A percentile compares a stretch with the other conserved stretches of the same genome.
phyloP scores from a whole-genome alignment of 495 filamentous ascomycete species.

The Staphylotrichum longicolle region DNA sequence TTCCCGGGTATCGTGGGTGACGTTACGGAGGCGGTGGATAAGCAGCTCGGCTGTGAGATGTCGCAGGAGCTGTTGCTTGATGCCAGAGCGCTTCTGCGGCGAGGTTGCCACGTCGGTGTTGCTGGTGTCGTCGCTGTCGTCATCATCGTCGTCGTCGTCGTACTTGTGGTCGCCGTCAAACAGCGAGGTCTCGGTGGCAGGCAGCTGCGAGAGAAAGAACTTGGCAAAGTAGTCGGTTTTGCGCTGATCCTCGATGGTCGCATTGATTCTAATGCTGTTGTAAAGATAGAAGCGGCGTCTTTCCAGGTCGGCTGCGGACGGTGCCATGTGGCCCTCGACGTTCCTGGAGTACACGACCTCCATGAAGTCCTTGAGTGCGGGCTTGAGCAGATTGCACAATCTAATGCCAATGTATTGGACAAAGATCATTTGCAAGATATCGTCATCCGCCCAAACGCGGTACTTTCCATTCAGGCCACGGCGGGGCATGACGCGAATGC shows the following conservation, averaged over 20 bases:
- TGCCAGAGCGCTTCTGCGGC: conserved; percentile 30
- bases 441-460: conserved; percentile 66
- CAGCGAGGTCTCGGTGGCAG: conserved; percentile 45
- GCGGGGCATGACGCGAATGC: conserved; percentile 59
- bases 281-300: conserved; percentile 31
- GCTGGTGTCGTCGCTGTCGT: conserved; percentile 8
- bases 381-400: conserved; percentile 54
- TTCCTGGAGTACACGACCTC: conserved; percentile 26
- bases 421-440: conserved; percentile 63
- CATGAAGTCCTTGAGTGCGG: conserved; percentile 38
- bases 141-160: conserved; percentile 26
- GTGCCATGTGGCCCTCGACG: conserved; percentile 16
- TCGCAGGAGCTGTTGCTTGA: conserved; percentile 61
- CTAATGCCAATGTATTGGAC: conserved; percentile 62
- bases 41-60: conserved; percentile 59
- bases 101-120: neutral
- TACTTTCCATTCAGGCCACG: conserved; percentile 68
- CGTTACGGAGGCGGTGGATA: conserved; percentile 45
- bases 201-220: conserved; percentile 49
- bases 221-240: conserved; percentile 26
- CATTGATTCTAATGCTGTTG: neutral
- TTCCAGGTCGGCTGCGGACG: conserved; percentile 18
- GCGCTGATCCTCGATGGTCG: conserved; percentile 27
- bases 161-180: conserved; percentile 30
- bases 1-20: conserved; percentile 23